Conservation (phyloP, 441 rosid genomes). For the Croton laevigatus region DNA sequence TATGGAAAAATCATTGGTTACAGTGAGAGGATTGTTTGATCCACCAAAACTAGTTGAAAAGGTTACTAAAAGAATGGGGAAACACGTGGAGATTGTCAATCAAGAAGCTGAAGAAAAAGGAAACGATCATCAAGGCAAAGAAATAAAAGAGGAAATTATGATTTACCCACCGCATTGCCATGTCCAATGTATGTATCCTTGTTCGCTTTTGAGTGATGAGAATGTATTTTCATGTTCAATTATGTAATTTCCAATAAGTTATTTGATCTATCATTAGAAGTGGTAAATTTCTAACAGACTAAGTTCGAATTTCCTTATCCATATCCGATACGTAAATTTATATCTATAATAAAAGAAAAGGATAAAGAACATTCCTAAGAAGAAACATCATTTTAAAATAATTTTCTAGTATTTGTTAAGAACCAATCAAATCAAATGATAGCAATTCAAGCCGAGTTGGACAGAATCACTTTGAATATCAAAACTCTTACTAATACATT, state of each 20-base stretch:
- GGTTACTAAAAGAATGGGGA: conserved; percentile 35
- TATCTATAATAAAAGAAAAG: too few species aligned
- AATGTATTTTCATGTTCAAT: conserved; percentile 46
- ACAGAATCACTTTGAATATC: too few species aligned
- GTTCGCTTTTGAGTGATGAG: conserved; percentile 43
- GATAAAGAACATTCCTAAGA: too few species aligned
- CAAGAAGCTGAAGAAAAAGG: conserved; percentile 16
- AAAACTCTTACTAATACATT: too few species aligned
- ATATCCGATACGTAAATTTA: too few species aligned
- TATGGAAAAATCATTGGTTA: conserved; percentile 41
- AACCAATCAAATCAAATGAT: too few species aligned
- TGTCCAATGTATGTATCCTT: conserved; percentile 23
- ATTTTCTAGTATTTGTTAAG: too few species aligned
- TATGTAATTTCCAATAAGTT: conserved; percentile 33
- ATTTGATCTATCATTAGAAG: too few species aligned
- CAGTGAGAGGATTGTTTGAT: conserved; percentile 47
- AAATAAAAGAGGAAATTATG: conserved; percentile 12
- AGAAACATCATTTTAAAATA: too few species aligned
- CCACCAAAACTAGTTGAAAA: conserved; percentile 38
- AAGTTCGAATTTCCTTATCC: too few species aligned
- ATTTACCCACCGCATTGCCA: conserved; percentile 41
- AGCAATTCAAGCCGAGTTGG: too few species aligned
- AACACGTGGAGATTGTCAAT: conserved; percentile 42
- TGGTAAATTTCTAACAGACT: too few species aligned
- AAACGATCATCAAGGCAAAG: conserved; percentile 4